Evolutionary conservation across 148 eudicot species (phyloP), one percentile per base, ranked within the genome.

Genomic region (Chenopodium berlandieri): DNA sequence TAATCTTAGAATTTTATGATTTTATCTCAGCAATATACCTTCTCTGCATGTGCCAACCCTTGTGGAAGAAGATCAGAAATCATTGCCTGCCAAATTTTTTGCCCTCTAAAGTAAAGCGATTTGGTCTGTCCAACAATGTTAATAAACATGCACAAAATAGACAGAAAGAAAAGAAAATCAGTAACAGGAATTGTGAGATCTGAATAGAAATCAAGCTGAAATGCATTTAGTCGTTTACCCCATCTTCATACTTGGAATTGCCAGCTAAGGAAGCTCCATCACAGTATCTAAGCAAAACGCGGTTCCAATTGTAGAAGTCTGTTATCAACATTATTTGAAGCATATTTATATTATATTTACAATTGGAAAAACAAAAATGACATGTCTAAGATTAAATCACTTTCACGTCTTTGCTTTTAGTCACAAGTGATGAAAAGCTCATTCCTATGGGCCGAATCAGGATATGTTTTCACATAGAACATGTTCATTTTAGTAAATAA

Each of bases 221-320:
- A 64, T 60, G 17, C 1, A 34, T 82, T 5, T 34, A 34, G 7
- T 40, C 8, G 5, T 40, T 81, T 84, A 96, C 99, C 93, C 94
- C 95, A 84, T 96, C 92, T 72, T 86, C 67, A 72, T 87, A 94
- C 84, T 80, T 83, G 58, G 94, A 83, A 67, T 96, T 83, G 17
- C 99, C 99, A 68, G 93, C 91, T 86, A 94, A 96, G 13, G 99
- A 96, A 66, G 98, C 99, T 44, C 99, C 99, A 77, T 96, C 99
- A 82, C 99, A 96, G 34, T 96, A 96, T 89, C 97, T 88, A 65
- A 96, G 78, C 91, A 92, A 92, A 74, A 96, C 95, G 31, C 99
- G 99, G 71, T 96, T 96, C 99, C 99, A 96, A 77, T 96, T 92
- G 92, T 96, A 94, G 80, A 96, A 94, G 84, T 92, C 99, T 96